Base-by-base conservation (phyloP, 345 rosid species). In the Populus davidiana region DNA sequence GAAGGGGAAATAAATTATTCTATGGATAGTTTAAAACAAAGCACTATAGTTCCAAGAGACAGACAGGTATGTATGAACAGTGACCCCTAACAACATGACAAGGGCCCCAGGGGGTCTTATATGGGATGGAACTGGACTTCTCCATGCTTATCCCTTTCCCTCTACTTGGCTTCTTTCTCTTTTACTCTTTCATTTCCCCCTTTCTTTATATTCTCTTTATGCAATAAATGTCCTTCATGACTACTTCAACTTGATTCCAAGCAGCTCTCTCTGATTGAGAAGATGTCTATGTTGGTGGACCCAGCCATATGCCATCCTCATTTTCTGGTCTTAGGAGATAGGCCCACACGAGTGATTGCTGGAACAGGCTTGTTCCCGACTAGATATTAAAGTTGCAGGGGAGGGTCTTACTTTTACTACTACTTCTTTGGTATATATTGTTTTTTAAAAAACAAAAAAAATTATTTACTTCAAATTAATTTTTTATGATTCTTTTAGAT, bases 11-110 rank as follows among this genome's bases (percentile, higher is more conserved):
- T 25, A 44, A 52, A 29, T 9, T n/a, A 77, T 78, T 78, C n/a
- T 35, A 33, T 75, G 33, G 29, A 35, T 43, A 73, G 85, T 71
- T 80, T 69, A 79, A 82, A 74, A 76, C 78, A 67, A 75, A 75
- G 75, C 85, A 79, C 82, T 75, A 68, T 8, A 73, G 80, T 78
- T 72, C 67, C 44, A 39, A 72, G 83, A 69, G 82, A 81, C 84
- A 79, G 82, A 80, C 81, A 74, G 76, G 78, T 66, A 29, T 62
- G 85, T 80, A 76, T 71, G 67, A 81, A 83, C 80, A 80, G 85
- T 81, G 86, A 86, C 85, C 35, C 23, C 86, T 80, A 88, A 72
- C 86, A 79, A 78, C 82, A 80, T 74, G 88, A 82, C 85, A 83
- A 77, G 80, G 87, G 82, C 41, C 89, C 87, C 81, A 52, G 79